These are phyloP conservation scores for Nemophila menziesii DNA, from an alignment of 257 asterid species.

Conservation along the genomic window DNA sequence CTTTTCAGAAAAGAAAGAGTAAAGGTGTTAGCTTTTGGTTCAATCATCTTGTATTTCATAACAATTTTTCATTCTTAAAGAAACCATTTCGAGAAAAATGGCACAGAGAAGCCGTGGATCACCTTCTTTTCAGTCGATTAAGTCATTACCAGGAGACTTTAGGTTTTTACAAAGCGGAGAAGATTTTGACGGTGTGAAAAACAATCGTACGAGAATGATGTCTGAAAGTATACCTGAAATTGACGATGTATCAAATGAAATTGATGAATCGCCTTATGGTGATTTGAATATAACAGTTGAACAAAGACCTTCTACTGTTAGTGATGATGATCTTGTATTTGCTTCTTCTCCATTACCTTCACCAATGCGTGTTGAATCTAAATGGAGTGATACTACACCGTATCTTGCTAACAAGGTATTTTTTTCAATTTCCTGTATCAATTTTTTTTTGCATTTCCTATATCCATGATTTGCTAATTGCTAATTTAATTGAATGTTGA, in stretches of 20 bases:
- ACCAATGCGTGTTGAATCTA: constrained; percentile 36
- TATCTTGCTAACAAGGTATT: constrained; percentile 65
- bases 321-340: constrained; percentile 38
- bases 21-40: constrained; percentile 46
- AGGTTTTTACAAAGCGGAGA: constrained; percentile 18
- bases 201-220: constrained; percentile 13
- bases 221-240: constrained; percentile 30
- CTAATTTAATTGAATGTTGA: too few relatives aligned
- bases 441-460: background rate
- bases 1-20: constrained; percentile 31
- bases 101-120: constrained; percentile 28
- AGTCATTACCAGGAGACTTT: constrained; percentile 64
- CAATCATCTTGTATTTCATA: constrained; percentile 36
- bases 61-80: constrained; percentile 25
- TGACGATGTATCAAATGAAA: constrained; percentile 28
- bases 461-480: background rate
- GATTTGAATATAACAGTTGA: constrained; percentile 35
- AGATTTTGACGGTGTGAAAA: constrained; percentile 14
- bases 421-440: background rate
- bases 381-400: constrained; percentile 76
- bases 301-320: constrained; percentile 27
- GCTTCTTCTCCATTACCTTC: constrained; percentile 22
- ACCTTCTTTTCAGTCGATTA: constrained; percentile 47
- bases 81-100: constrained; percentile 32
- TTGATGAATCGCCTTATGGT: constrained; percentile 72